These are phyloP conservation scores for Fomitopsis pinicola DNA, from an alignment of 1,284 basidiomycete species.

Conservation along the genomic window DNA sequence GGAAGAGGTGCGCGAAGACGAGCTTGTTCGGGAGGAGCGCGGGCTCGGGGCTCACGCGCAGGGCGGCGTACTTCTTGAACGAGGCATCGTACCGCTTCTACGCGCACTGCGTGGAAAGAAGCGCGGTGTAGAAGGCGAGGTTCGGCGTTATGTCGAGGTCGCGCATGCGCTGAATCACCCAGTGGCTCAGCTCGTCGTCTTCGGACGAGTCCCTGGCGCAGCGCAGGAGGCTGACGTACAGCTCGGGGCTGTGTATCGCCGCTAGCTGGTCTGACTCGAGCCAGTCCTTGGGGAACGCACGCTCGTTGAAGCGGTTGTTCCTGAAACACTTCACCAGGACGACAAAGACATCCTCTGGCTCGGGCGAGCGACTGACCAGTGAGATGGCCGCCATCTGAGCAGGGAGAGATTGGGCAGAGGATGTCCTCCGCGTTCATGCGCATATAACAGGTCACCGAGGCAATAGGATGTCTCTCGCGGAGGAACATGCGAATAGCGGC, in stretches of 20 bases:
- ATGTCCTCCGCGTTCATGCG: conserved; percentile 39
- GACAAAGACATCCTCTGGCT: conserved; percentile 19
- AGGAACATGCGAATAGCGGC: conserved; percentile 33
- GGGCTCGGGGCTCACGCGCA: conserved; percentile 28
- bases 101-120: conserved; percentile 37
- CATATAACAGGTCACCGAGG: conserved; percentile 36
- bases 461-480: conserved; percentile 27
- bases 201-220: conserved; percentile 28
- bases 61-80: conserved; percentile 38
- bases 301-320: conserved; percentile 33
- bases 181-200: conserved; percentile 29
- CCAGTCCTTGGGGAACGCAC: conserved; percentile 32
- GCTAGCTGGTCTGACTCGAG: conserved; percentile 22
- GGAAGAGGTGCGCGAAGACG: conserved; percentile 45
- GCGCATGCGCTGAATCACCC: conserved; percentile 37
- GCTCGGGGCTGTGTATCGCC: conserved; percentile 9
- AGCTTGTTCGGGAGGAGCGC: conserved; percentile 35
- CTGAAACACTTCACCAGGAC: conserved; percentile 25
- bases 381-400: conserved; percentile 37
- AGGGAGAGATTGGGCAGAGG: conserved; percentile 30
- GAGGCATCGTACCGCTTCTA: conserved; percentile 30
- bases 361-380: conserved; percentile 11
- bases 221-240: conserved; percentile 37
- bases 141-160: conserved; percentile 34
- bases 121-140: conserved; percentile 40